These are phyloP conservation scores for Euphorbia tirucalli DNA, from an alignment of 345 rosid genomes.

Conservation along the genomic window DNA sequence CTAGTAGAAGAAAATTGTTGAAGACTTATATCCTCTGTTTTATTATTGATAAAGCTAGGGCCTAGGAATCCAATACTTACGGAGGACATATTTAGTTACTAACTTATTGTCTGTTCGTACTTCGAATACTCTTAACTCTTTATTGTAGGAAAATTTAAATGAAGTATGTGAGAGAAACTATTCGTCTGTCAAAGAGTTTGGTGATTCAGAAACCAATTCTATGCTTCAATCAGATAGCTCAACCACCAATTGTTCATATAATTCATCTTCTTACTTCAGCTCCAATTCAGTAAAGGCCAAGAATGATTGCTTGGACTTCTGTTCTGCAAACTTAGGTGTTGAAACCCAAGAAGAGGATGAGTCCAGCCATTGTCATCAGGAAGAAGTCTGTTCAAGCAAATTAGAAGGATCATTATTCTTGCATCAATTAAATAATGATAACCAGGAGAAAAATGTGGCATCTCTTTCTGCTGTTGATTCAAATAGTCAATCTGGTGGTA, in stretches of 20 bases:
- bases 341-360: constrained; percentile 4
- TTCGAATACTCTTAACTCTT: constrained; percentile 1
- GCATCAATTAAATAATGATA: constrained; percentile 14
- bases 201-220: constrained; percentile 17
- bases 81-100: not conserved
- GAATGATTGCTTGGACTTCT: not conserved
- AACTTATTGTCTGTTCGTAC: not conserved
- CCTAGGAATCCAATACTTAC: not conserved
- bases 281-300: not conserved
- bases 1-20: not conserved
- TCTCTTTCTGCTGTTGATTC: constrained; percentile 17
- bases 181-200: constrained; percentile 19
- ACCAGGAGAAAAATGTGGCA: constrained; percentile 7
- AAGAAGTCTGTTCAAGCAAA: constrained; percentile 7
- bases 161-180: not conserved
- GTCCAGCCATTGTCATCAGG: not conserved
- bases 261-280: constrained; percentile 4
- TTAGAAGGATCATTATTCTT: constrained; percentile 5
- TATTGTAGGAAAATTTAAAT: constrained; percentile 16
- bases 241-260: constrained; percentile 1
- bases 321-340: constrained; percentile 5
- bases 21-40: not conserved
- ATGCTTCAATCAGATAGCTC: constrained; percentile 13
- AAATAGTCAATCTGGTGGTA: constrained; percentile 4
- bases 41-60: not conserved